Conservation (phyloP, 2,329 filamentous ascomycete species). For the Scedosporium boydii region DNA sequence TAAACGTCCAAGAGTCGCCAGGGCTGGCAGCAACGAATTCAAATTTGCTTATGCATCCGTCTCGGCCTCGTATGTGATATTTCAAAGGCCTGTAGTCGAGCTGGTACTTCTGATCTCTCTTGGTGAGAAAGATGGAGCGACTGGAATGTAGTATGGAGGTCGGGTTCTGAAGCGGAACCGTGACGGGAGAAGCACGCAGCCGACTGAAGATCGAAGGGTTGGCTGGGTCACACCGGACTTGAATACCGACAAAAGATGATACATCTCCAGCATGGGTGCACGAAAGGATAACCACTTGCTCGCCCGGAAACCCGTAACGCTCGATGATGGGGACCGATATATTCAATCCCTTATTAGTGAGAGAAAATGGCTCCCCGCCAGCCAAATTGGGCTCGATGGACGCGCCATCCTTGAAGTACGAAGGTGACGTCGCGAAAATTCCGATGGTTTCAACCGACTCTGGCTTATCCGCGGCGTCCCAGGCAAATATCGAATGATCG, state of each 20-base stretch:
- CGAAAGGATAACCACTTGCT: neutral
- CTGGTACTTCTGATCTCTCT: neutral
- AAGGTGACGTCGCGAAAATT: neutral
- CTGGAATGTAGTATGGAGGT: neutral
- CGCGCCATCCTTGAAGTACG: neutral
- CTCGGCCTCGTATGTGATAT: neutral
- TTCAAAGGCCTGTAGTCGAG: neutral
- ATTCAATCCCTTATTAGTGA: conserved; percentile 3
- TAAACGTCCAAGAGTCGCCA: conserved; percentile 1
- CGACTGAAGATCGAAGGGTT: neutral
- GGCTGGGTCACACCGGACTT: neutral
- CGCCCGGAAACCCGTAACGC: neutral
- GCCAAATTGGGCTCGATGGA: neutral
- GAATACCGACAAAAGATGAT: neutral
- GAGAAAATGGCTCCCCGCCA: neutral
- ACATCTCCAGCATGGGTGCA: neutral
- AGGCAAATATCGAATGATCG: conserved; percentile 15
- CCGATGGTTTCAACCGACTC: neutral
- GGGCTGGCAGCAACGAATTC: neutral
- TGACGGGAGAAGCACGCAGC: neutral
- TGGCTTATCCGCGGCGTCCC: conserved; percentile 25
- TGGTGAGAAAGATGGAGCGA: neutral
- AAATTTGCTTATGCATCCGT: neutral
- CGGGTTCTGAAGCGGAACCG: neutral
- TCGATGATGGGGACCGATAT: conserved; percentile 3